Evolutionary conservation across 2,329 filamentous ascomycete genomes (phyloP).

Genomic region (Zymoseptoria ardabiliae): DNA sequence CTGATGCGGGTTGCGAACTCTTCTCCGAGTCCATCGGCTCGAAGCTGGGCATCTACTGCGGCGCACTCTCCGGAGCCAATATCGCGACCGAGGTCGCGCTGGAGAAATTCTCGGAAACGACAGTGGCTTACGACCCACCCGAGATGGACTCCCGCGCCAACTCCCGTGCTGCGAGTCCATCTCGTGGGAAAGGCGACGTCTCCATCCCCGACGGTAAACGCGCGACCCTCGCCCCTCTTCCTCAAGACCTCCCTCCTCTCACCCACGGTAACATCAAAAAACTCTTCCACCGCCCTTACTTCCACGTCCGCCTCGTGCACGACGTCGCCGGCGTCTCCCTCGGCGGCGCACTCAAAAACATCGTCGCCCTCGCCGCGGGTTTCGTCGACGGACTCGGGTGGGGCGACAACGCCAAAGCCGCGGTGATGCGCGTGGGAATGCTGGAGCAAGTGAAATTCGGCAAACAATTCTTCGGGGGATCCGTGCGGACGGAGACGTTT

Average conservation of each 20-base stretch:
- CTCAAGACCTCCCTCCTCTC: conserved; percentile 74
- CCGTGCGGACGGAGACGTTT: conserved; percentile 75
- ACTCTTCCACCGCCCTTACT: conserved; percentile 93
- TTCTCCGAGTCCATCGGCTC: conserved; percentile 94
- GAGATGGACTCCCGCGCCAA: conserved; percentile 75
- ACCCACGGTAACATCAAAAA: conserved; percentile 76
- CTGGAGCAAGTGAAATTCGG: conserved; percentile 96
- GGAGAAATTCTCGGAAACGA: conserved; percentile 97
- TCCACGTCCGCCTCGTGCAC: conserved; percentile 87
- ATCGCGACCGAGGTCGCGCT: conserved; percentile 90
- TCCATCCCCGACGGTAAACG: conserved; percentile 23
- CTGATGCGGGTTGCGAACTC: conserved; percentile 74
- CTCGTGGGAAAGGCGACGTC: neutral
- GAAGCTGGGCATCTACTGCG: conserved; percentile 89
- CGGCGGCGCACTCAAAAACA: conserved; percentile 91
- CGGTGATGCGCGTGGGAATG: conserved; percentile 91
- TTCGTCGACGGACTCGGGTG: conserved; percentile 94
- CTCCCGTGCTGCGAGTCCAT: conserved; percentile 48
- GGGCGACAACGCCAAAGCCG: conserved; percentile 99
- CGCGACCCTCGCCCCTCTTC: conserved; percentile 52
- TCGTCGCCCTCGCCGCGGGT: conserved; percentile 86
- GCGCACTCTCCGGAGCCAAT: conserved; percentile 90
- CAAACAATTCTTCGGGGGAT: conserved; percentile 82
- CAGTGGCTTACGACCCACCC: conserved; percentile 90
- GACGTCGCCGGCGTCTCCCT: conserved; percentile 97